Evolutionary conservation across 2,329 filamentous ascomycete genomes (phyloP).

Genomic region (Pseudocercospora crystallina): DNA sequence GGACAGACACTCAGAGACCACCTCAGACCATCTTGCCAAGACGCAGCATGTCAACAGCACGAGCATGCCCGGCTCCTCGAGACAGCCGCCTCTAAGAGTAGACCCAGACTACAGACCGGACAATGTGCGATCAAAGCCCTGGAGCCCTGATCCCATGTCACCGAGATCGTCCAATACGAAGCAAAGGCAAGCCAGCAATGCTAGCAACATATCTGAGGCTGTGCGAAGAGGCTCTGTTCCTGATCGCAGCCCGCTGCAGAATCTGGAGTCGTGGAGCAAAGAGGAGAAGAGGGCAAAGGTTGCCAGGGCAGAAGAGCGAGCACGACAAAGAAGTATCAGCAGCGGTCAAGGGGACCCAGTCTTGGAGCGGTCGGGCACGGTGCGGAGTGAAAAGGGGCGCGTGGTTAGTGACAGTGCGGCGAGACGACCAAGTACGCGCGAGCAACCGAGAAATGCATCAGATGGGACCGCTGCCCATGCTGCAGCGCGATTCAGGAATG

Average conservation of each 20-base stretch:
- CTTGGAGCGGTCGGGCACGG: slow-evolving; percentile 18
- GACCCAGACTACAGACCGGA: slow-evolving; percentile 30
- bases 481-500: slow-evolving; percentile 16
- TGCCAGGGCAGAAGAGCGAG: slow-evolving; percentile 74
- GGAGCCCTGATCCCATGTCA: slow-evolving; percentile 31
- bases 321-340: slow-evolving; percentile 54
- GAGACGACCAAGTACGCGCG: slow-evolving; percentile 16
- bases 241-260: slow-evolving; percentile 87
- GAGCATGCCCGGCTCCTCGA: slow-evolving; percentile 11
- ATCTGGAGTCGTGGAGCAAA: slow-evolving; percentile 91
- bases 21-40: slow-evolving; percentile 7
- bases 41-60: slow-evolving; percentile 18
- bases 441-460: slow-evolving; percentile 9
- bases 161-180: slow-evolving; percentile 18
- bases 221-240: slow-evolving; percentile 60
- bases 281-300: slow-evolving; percentile 88
- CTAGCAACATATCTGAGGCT: slow-evolving; percentile 22
- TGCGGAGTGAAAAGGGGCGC: slow-evolving; percentile 26
- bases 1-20: slow-evolving; percentile 8
- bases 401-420: slow-evolving; percentile 29
- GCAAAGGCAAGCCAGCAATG: slow-evolving; percentile 23
- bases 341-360: slow-evolving; percentile 17
- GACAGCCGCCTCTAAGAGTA: slow-evolving; percentile 19
- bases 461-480: slow-evolving; percentile 17
- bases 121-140: slow-evolving; percentile 30